Conservation (phyloP, 768 basidiomycete genomes). For the Roridomyces roridus region DNA sequence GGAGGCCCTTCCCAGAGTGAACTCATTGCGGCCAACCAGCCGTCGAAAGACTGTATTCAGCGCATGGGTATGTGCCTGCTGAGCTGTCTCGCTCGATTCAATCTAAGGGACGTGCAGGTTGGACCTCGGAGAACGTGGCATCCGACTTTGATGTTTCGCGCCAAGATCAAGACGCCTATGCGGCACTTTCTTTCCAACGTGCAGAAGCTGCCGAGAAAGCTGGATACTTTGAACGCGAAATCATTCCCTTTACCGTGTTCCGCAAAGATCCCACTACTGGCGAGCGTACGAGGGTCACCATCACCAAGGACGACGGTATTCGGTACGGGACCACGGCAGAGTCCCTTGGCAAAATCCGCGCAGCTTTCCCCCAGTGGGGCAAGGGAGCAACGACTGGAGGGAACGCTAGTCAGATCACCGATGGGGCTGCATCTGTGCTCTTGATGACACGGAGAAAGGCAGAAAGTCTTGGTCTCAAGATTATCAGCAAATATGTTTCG, state of each 20-base stretch:
- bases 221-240: conserved; percentile 71
- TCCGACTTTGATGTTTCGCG: conserved; percentile 73
- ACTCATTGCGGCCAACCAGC: conserved; percentile 57
- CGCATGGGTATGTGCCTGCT: too few relatives aligned
- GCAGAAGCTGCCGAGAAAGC: conserved; percentile 76
- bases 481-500: conserved; percentile 82
- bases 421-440: conserved; percentile 82
- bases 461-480: conserved; percentile 70
- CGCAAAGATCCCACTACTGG: conserved; percentile 64
- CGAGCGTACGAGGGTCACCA: conserved; percentile 54
- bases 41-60: conserved; percentile 65
- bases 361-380: conserved; percentile 88
- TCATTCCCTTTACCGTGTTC: conserved; percentile 76
- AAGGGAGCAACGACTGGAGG: conserved; percentile 78
- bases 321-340: conserved; percentile 76
- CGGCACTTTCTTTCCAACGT: conserved; percentile 77
- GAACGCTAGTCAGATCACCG: conserved; percentile 86
- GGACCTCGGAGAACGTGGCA: conserved; percentile 90
- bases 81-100: too few relatives aligned
- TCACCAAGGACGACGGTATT: conserved; percentile 80
- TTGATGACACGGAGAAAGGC: conserved; percentile 85
- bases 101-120: too few relatives aligned
- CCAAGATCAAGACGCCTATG: conserved; percentile 77
- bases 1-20: conserved; percentile 69
- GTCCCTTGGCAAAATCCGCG: conserved; percentile 62